Evolutionary conservation across 768 basidiomycete species (phyloP), one percentile per base, ranked within the genome.

Genomic region (Steccherinum ochraceum): DNA sequence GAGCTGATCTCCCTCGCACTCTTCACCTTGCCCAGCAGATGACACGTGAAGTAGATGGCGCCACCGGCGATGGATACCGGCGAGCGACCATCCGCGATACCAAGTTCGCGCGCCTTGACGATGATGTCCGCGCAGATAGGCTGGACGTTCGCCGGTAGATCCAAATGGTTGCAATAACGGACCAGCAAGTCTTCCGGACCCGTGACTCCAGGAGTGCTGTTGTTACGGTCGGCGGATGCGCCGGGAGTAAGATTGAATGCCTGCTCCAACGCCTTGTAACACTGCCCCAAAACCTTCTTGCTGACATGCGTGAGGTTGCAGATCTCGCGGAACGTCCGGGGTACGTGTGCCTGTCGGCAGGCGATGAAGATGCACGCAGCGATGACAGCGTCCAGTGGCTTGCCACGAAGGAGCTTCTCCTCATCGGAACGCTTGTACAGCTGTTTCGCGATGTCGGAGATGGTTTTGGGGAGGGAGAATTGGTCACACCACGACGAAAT

Each of bases 21-120:
- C 68, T 89, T 91, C 23, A 71, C 61, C 60, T 82, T 80, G 48
- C 86, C 90, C 60, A 94, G 74, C 40, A 97, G 64, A 57, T 85
- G 77, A 62, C 89, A 89, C 24, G 90, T 89, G 69, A 98, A 97
- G 72, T 88, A 93, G 53, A 99, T 93, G 18, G 92, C 90, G 39
- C 91, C 93, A 40, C 92, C 91, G n/a, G 95, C 96, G 58, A 99
- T 93, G n/a, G 96, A 96, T 47, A 97, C 89, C 1, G 95, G 95
- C 60, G 85, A 91, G 54, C 96, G 77, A 21, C 96, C 96, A 63
- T 93, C 93, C 26, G 93, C 93, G 54, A 95, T 86, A 40, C 91
- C 90, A 57, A 87, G 78, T 55, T 87, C 78, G 48, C 91, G 80
- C 12, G 89, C 89, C 24, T 81, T 80, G 50, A 86, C 66, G 55